Base-by-base conservation (phyloP, 768 basidiomycete genomes). In the Suillus fuscotomentosus region DNA sequence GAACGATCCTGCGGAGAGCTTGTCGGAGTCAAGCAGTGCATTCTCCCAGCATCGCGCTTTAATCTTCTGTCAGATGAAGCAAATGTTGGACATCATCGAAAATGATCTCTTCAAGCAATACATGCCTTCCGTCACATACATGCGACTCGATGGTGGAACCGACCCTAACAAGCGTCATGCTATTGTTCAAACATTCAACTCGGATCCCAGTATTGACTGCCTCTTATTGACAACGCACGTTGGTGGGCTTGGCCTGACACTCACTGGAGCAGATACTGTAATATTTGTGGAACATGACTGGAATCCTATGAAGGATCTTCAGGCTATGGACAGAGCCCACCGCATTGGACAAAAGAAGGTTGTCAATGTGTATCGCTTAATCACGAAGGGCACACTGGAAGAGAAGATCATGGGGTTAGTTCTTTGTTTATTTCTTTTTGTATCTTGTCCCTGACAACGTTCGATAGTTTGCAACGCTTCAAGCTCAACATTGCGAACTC, bases 201-300 rank as follows among this genome's bases (percentile, higher is more conserved):
- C 90, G 1, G 97, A 99, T 75, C 97, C 97, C 0, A 95, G 94
- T 69, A 99, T 99, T 68, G 97, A 99, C 76, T 96, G 95, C 67
- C 82, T 99, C 20, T 81, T 99, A 11, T 83, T 99, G 63, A 99
- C 97, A 1, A 99, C 97, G 0, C 95, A 96, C 70, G 97, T 99
- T 53, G 97, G 97, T 63, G 97, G 97, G 3, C 80, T 99, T 34
- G 97, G 97, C 8, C 79, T 99, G 72, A 99, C 97, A 22, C 79
- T 99, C 67, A 99, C 97, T 0, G 97, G 97, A 24, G 97, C 97
- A 8, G 97, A 99, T 74, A 99, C 97, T 0, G 97, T 99, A 64
- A 97, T 99, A 67, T 99, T 99, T 71, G 94, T 99, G 60, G 97
- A 99, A 74, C 97, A 99, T 71, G 97, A 99, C 75, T 99, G 97